Evolutionary conservation across 2,329 filamentous ascomycete species (phyloP).

Genomic region (Periglandula ipomoeae): DNA sequence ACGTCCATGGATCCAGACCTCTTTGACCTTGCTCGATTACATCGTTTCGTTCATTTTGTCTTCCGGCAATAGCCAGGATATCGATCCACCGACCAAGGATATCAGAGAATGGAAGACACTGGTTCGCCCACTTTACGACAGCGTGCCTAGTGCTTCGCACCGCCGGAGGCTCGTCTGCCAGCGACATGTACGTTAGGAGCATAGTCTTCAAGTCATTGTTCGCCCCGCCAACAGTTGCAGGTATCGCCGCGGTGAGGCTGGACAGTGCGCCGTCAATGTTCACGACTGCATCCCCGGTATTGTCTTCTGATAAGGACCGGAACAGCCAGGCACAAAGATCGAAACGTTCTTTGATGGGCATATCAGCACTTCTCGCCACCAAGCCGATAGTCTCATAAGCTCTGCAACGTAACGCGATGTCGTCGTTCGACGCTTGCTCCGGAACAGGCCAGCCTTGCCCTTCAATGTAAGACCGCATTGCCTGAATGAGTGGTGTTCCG

Average conservation of each 20-base stretch:
- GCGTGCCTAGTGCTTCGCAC: constrained; percentile 73
- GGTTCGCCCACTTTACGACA: constrained; percentile 80
- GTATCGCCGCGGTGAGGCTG: constrained; percentile 49
- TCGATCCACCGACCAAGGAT: constrained; percentile 79
- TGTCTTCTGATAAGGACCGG: constrained; percentile 70
- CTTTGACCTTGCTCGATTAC: constrained; percentile 83
- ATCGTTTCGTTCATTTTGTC: constrained; percentile 62
- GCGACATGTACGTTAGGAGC: constrained; percentile 59
- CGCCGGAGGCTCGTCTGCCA: constrained; percentile 37
- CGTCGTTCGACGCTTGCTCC: constrained; percentile 47
- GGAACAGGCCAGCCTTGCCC: constrained; percentile 75
- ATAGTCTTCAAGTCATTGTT: constrained; percentile 36
- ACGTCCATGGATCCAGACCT: constrained; percentile 64
- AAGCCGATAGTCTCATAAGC: constrained; percentile 89
- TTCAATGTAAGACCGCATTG: constrained; percentile 65
- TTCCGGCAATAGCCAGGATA: constrained; percentile 66
- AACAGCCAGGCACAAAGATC: constrained; percentile 67
- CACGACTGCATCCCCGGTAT: constrained; percentile 64
- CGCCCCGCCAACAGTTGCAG: constrained; percentile 21
- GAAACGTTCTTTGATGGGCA: constrained; percentile 44
- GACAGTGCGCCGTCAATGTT: constrained; percentile 87
- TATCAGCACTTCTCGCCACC: constrained; percentile 56
- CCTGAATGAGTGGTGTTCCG: constrained; percentile 57
- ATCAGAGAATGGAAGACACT: constrained; percentile 73
- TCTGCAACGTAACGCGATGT: constrained; percentile 61